Evolutionary conservation across 768 basidiomycete species (phyloP).

Genomic region (Cubamyces sp.): DNA sequence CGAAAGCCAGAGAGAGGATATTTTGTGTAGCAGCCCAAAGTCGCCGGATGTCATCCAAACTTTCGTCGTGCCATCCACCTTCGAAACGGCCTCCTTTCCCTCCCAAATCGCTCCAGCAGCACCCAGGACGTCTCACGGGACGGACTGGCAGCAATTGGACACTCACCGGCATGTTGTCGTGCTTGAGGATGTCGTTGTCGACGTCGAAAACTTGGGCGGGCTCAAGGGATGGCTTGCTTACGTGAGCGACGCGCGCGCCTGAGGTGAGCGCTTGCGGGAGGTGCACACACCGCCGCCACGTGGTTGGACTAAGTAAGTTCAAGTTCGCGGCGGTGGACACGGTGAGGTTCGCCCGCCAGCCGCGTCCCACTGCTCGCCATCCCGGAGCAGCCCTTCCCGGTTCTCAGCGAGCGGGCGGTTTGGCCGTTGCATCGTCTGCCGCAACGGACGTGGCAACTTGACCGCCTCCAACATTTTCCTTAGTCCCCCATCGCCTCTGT

Average conservation of each 20-base stretch:
- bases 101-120: constrained; percentile 6
- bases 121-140: constrained; percentile 7
- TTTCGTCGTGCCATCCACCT: constrained; percentile 25
- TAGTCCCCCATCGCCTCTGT: no score
- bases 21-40: constrained; percentile 1
- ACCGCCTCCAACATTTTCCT: background rate
- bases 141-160: constrained; percentile 18
- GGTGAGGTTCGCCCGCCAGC: constrained; percentile 18
- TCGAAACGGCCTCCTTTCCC: constrained; percentile 11
- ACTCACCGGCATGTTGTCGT: constrained; percentile 35
- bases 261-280: constrained; percentile 7
- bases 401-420: background rate
- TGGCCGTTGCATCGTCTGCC: background rate
- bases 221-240: constrained; percentile 19
- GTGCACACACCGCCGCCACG: constrained; percentile 17
- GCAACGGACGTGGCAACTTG: background rate
- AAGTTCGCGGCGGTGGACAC: background rate
- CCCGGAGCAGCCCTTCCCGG: background rate
- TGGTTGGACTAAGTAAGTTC: constrained; percentile 13
- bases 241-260: constrained; percentile 20
- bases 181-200: constrained; percentile 29
- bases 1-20: background rate
- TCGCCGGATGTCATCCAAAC: constrained; percentile 30
- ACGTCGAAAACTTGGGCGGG: constrained; percentile 21
- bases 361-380: background rate